Conservation (phyloP, 2,329 filamentous ascomycete genomes). For the Aspergillus aculeatinus region DNA sequence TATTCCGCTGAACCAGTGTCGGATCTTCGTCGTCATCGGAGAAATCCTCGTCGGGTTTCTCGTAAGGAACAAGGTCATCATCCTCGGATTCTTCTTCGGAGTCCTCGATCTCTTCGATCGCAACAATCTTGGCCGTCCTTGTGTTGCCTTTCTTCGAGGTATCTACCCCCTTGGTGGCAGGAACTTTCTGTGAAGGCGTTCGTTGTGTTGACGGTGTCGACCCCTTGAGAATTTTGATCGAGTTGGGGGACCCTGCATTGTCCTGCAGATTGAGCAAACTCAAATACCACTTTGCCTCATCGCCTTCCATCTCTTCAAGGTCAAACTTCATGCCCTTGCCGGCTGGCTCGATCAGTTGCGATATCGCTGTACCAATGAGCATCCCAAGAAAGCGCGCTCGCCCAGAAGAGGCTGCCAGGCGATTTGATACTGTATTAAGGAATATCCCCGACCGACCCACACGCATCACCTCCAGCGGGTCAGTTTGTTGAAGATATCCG, state of each 20-base stretch:
- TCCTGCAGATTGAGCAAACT: slow-evolving; percentile 64
- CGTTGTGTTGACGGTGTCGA: slow-evolving; percentile 20
- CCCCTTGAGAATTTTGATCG: slow-evolving; percentile 42
- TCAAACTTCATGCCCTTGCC: slow-evolving; percentile 79
- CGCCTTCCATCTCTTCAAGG: slow-evolving; percentile 70
- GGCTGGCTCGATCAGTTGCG: slow-evolving; percentile 62
- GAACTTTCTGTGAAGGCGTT: slow-evolving; percentile 11
- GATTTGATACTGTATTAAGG: slow-evolving; percentile 77
- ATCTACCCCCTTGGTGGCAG: slow-evolving; percentile 2
- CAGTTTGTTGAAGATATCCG: slow-evolving; percentile 69
- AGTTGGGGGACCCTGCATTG: slow-evolving; percentile 56
- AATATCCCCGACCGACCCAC: slow-evolving; percentile 72
- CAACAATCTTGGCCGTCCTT: slow-evolving; percentile 46
- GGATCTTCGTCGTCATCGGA: slow-evolving; percentile 94
- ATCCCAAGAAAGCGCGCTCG: slow-evolving; percentile 83
- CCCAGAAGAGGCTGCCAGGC: slow-evolving; percentile 72
- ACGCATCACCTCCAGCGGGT: slow-evolving; percentile 65
- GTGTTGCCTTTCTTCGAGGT: not conserved
- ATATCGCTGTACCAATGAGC: slow-evolving; percentile 74
- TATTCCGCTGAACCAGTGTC: slow-evolving; percentile 79
- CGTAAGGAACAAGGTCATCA: slow-evolving; percentile 72
- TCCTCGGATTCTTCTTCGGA: slow-evolving; percentile 55
- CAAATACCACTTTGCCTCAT: slow-evolving; percentile 75
- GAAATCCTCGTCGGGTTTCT: slow-evolving; percentile 81
- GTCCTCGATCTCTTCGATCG: slow-evolving; percentile 64